Base-by-base conservation (phyloP, 2,329 filamentous ascomycete species). In the Cladosporium sp. region DNA sequence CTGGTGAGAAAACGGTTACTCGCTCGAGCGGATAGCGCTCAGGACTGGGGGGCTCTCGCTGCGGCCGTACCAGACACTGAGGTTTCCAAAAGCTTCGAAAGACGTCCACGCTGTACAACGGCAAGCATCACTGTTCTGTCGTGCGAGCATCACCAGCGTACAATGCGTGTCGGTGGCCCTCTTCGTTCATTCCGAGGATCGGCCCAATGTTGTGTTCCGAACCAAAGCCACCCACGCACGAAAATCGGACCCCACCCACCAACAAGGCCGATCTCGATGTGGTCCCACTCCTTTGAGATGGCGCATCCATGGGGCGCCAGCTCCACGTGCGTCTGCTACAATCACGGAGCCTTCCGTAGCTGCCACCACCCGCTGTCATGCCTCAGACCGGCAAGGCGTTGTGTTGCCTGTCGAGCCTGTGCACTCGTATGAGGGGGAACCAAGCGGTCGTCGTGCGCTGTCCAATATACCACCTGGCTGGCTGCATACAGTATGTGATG, bases 311-410 rank as follows among this genome's bases (percentile, higher is more conserved):
- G 33, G 43, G 35, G 20, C 43, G 22, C 22, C 35, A 47, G 27
- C 35, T 47, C 43, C 43, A 47, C 43, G 43, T 47, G 43, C 43
- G 32, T 30, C 32, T 16, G 32, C 32, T 15, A n/a, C 32, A n/a
- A 7, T 16, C 32, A 15, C 32, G 32, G 32, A 35, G 32, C 15
- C 32, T 27, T 25, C 43, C 32, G 43, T n/a, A 35, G 15, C 35
- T 47, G 33, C 43, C 43, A 20, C 40, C 27, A 38, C 22, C 43
- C 43, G 43, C 43, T 47, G 43, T 47, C 43, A 47, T 38, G 43
- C 43, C 43, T 27, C 22, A 27, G 22, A 27, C 22, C 22, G 22
- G 22, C 22, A 27, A 27, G 9, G 22, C 22, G 22, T 27, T 27
- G 22, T 27, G 22, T 27, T 9, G 4, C 22, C 4, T 27, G 22